Base-by-base conservation (phyloP, 257 asterid species). In the Henckelia pumila region DNA sequence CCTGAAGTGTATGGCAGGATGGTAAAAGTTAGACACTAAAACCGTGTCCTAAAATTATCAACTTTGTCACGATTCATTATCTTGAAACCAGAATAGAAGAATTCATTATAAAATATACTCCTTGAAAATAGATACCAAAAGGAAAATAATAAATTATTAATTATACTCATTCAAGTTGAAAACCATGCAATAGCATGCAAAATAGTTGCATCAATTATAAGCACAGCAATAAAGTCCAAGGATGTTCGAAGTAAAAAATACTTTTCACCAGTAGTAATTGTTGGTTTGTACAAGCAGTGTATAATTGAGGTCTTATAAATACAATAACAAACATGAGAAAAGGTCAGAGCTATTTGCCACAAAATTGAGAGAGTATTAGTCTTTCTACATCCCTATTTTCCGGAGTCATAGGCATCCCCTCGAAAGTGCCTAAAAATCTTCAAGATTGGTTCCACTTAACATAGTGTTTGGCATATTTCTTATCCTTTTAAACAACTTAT, bases 1-100 rank as follows among this genome's bases (percentile, higher is more conserved):
- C 97, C 97, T 93, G 77, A 59, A 55, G 53, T 19, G 53, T 20
- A 10, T 10, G 16, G 35, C 2, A 6, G 20, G n/a, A 20, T 33
- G n/a, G 21, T 20, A 19, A 62, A 10, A 11, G 13, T 40, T 40
- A 40, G 50, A 40, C 50, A 13, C 5, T 9, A 35, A 29, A 33
- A 35, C 67, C 25, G 20, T 35, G 67, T 35, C 67, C 67, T 35
- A 25, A 16, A 19, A 47, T 16, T 61, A 29, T 16, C 37, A 25
- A 32, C 33, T 35, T 32, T 19, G 50, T 20, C 66, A 61, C 19
- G 50, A 59, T 23, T 29, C 44, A 4, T 8, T 14, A 35, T 35
- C 44, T 35, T 35, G 14, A 10, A 35, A 35, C 14, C 14, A 0
- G 5, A 30, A 30, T 30, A 6, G 5, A 30, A 30, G 0, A n/a